Conservation (phyloP, 805 yeast genomes). For the Kregervanrija delftensis region DNA sequence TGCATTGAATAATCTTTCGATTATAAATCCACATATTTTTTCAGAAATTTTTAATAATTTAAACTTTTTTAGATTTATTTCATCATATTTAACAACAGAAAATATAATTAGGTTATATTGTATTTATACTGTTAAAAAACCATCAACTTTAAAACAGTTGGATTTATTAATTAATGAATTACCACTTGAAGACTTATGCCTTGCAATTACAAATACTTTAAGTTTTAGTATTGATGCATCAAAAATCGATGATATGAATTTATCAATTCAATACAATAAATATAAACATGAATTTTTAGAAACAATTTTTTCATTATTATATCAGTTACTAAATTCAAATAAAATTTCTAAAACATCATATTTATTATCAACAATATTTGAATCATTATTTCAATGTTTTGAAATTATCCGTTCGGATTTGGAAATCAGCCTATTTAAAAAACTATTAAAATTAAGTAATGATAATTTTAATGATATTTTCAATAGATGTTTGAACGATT, state of each 20-base stretch:
- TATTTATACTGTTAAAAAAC: slow-evolving; percentile 8
- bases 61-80: slow-evolving; percentile 7
- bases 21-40: slow-evolving; percentile 17
- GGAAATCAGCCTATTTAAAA: slow-evolving; percentile 4
- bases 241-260: slow-evolving; percentile 18
- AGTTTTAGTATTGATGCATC: slow-evolving; percentile 21
- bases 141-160: slow-evolving; percentile 3
- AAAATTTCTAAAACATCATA: slow-evolving; percentile 12
- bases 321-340: slow-evolving; percentile 6
- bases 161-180: slow-evolving; percentile 9
- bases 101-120: slow-evolving; percentile 23
- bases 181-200: slow-evolving; percentile 19
- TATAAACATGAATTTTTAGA: slow-evolving; percentile 17
- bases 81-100: slow-evolving; percentile 19
- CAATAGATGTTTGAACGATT: slow-evolving; percentile 11
- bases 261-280: slow-evolving; percentile 27
- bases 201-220: slow-evolving; percentile 17
- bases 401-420: slow-evolving; percentile 13
- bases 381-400: slow-evolving; percentile 19
- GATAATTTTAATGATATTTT: slow-evolving; percentile 11
- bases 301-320: slow-evolving; percentile 14
- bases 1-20: slow-evolving; percentile 19
- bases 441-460: slow-evolving; percentile 11
- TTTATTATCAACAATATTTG: slow-evolving; percentile 16
- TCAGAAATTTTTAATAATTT: slow-evolving; percentile 14